Percentiles rank a stretch among this genome's conserved stretches.
phyloP scores from a whole-genome alignment of 2,329 filamentous ascomycete genomes.

The Cordyceps fumosorosea region DNA sequence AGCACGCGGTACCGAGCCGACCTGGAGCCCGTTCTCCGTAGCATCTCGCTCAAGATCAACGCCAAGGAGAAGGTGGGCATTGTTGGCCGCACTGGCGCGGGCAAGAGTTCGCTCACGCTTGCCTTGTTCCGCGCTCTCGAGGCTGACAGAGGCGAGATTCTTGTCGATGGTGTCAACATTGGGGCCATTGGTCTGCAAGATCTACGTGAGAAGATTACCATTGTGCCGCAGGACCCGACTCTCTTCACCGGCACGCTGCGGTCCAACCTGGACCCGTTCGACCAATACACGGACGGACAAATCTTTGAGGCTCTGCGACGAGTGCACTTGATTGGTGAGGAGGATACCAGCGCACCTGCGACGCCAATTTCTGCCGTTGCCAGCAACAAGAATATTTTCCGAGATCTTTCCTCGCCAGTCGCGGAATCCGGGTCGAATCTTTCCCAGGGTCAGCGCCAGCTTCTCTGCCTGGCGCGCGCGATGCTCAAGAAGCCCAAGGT shows the following conservation, averaged over 20 bases:
- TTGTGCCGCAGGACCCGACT: constrained; percentile 95
- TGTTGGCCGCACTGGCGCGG: constrained; percentile 89
- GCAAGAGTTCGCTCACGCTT: constrained; percentile 90
- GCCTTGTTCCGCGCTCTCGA: constrained; percentile 92
- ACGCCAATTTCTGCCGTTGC: constrained; percentile 31
- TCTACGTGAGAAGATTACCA: constrained; percentile 87
- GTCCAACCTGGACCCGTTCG: constrained; percentile 89
- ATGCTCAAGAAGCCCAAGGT: constrained; percentile 88
- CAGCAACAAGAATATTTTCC: constrained; percentile 87
- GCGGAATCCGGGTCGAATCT: constrained; percentile 90
- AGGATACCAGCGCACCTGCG: constrained; percentile 29
- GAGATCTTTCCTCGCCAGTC: constrained; percentile 75
- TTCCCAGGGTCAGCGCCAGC: constrained; percentile 91
- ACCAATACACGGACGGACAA: constrained; percentile 79
- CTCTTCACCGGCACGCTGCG: constrained; percentile 89
- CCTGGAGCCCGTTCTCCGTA: constrained; percentile 76
- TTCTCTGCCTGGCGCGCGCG: constrained; percentile 86
- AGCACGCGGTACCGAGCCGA: constrained; percentile 83
- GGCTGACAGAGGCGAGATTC: constrained; percentile 79
- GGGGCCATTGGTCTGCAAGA: constrained; percentile 86
- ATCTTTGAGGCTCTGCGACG: constrained; percentile 81
- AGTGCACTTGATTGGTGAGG: constrained; percentile 76
- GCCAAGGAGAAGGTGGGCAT: constrained; percentile 91
- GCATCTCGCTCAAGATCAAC: constrained; percentile 79
- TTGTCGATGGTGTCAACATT: constrained; percentile 89